Conservation (phyloP, 345 rosid species). For the Salix viminalis region DNA sequence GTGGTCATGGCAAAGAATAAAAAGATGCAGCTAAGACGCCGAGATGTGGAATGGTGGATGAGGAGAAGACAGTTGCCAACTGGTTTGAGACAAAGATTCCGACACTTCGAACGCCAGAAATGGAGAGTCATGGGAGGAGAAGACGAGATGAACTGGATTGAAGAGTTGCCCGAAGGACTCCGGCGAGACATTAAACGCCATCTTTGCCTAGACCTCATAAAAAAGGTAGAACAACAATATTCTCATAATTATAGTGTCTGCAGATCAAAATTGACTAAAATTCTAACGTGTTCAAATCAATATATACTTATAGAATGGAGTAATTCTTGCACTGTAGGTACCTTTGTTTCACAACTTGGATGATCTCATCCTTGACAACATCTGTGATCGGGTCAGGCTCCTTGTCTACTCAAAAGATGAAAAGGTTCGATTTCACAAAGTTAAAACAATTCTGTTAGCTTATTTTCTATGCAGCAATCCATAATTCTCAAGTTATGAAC, state of each 20-base stretch:
- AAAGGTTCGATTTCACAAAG: conserved; percentile 30
- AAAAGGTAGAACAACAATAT: conserved; percentile 31
- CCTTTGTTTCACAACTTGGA: conserved; percentile 57
- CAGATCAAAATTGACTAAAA: neutral
- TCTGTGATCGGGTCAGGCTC: conserved; percentile 55
- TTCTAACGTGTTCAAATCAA: neutral
- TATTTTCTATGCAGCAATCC: too few relatives aligned
- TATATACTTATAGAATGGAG: neutral
- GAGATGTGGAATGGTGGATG: conserved; percentile 71
- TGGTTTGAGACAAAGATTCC: conserved; percentile 41
- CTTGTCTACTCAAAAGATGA: conserved; percentile 51
- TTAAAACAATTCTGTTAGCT: neutral
- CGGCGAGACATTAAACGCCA: conserved; percentile 54
- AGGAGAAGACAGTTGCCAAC: conserved; percentile 51
- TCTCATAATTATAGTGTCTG: too few relatives aligned
- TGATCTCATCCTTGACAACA: conserved; percentile 54
- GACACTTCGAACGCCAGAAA: conserved; percentile 42
- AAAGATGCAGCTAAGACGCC: conserved; percentile 42
- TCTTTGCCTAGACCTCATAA: conserved; percentile 56
- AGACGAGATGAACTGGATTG: conserved; percentile 46
- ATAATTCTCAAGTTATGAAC: neutral
- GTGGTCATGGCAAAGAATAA: conserved; percentile 52
- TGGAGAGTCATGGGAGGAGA: conserved; percentile 50
- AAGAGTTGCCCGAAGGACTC: conserved; percentile 61
- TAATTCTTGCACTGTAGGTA: conserved; percentile 25